Percentiles rank a stretch among this genome's conserved stretches.
Evolutionary conservation across 129 eudicot species (phyloP).

Genomic region (Dittrichia graveolens): DNA sequence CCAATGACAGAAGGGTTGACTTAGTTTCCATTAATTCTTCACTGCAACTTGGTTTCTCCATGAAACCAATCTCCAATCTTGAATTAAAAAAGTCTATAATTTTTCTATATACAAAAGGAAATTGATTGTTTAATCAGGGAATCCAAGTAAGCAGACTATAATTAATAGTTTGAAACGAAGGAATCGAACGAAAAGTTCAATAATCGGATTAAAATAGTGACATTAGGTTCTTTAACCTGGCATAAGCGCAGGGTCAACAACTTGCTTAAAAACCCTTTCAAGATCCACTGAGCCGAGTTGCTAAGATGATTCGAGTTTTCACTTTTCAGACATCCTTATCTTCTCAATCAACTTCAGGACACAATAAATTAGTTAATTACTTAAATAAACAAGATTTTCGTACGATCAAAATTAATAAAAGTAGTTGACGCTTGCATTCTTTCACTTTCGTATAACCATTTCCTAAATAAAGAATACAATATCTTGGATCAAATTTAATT

Average conservation of each 20-base stretch:
- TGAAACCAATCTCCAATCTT: conserved; percentile 12
- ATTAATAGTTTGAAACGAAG: conserved; percentile 11
- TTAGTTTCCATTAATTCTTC: conserved; percentile 31
- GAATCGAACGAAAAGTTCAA: conserved; percentile 14
- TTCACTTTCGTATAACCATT: not conserved
- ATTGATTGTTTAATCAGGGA: conserved; percentile 15
- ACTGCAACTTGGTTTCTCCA: conserved; percentile 33
- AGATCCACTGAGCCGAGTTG: conserved; percentile 24
- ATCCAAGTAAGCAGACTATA: conserved; percentile 19
- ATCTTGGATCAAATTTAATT: no score
- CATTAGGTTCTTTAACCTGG: conserved; percentile 3
- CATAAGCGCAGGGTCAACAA: conserved; percentile 23
- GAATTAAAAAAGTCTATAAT: conserved; percentile 25
- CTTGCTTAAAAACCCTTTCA: conserved; percentile 23
- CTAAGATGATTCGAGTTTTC: not conserved
- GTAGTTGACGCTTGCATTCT: not conserved
- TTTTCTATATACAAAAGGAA: not conserved
- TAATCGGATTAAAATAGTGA: conserved; percentile 24
- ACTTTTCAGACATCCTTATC: conserved; percentile 16
- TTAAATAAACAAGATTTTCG: not conserved
- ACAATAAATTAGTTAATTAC: not conserved
- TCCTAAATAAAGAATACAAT: no score
- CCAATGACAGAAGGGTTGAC: conserved; percentile 51
- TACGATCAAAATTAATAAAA: not conserved
- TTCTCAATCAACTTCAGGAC: conserved; percentile 10